Evolutionary conservation across 164 flowering plant genomes (phyloP).

Genomic region (Euptelea pleiosperma): DNA sequence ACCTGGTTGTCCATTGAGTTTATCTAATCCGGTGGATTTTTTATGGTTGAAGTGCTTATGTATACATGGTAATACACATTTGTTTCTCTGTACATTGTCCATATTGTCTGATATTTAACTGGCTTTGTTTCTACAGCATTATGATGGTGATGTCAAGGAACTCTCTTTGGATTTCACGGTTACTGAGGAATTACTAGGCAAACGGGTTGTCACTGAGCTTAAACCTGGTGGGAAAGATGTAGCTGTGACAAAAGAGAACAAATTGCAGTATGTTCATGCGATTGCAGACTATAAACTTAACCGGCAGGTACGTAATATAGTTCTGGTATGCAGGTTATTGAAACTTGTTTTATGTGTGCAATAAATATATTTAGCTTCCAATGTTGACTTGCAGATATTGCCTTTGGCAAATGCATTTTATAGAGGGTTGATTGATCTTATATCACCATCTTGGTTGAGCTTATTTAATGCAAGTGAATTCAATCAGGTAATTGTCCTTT

Average conservation of each 20-base stretch:
- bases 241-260: slow-evolving; percentile 88
- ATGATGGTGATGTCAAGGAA: slow-evolving; percentile 85
- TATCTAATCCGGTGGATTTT: no score
- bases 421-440: slow-evolving; percentile 84
- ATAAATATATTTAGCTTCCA: slow-evolving; percentile 6
- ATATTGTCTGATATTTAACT: not conserved
- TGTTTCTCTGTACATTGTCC: not conserved
- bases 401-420: slow-evolving; percentile 94
- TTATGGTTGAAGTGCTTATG: no score
- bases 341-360: not conserved
- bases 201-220: slow-evolving; percentile 67
- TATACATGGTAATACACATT: no score
- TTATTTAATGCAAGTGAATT: slow-evolving; percentile 94
- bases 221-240: slow-evolving; percentile 89
- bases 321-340: slow-evolving; percentile 1
- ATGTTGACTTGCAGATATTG: slow-evolving; percentile 58
- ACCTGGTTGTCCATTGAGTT: no score
- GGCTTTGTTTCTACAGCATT: slow-evolving; percentile 46
- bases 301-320: slow-evolving; percentile 54
- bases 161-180: slow-evolving; percentile 92
- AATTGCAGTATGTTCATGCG: slow-evolving; percentile 93
- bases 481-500: slow-evolving; percentile 72
- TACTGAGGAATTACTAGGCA: slow-evolving; percentile 81
- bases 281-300: slow-evolving; percentile 97
- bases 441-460: slow-evolving; percentile 91